Evolutionary conservation across 2,329 filamentous ascomycete species (phyloP), one percentile per base, ranked within the genome.

Genomic region (Diaporthe citriasiana): DNA sequence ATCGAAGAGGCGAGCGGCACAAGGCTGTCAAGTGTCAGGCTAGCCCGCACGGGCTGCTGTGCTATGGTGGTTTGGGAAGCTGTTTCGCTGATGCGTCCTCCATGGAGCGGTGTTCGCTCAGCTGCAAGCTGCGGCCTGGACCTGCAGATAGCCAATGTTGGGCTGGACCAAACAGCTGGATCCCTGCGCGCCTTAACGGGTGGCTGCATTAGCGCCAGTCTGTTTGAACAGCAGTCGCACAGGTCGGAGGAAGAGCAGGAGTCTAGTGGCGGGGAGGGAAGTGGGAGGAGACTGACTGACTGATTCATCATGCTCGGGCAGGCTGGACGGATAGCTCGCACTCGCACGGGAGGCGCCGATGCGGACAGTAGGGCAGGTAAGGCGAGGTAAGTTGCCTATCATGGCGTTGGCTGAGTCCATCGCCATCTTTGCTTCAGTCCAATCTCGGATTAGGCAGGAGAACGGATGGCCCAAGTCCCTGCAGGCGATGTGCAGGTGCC

Each of bases 171-270:
- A 53, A 71, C 33, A 57, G 42, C 56, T 53, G 35, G 50, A 63
- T 6, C 73, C 66, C 71, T 76, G 74, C 47, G 70, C 51, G 68
- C 45, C 51, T 57, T 72, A 66, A 65, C 75, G 76, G 76, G 70
- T 73, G 38, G 40, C 55, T 75, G 75, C 76, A 76, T 77, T 76
- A 76, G 76, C 71, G 73, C 51, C 57, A 70, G 65, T 74, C 79
- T 80, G 78, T 79, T 81, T 80, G 80, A 77, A 79, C 77, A 74
- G 78, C 78, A 76, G 74, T 77, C 72, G 76, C 74, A 76, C 76
- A 59, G 63, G 72, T 73, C 73, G 76, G 71, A 76, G 70, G 47
- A 38, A 22, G 30, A 27, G 53, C 27, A 51, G 25, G 25, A 27
- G 15, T 51, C 33, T 63, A 45, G 56, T 53, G 42, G 25, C 40